Evolutionary conservation across 1,284 basidiomycete genomes (phyloP).

Genomic region (Exobasidium cylindrosporum): DNA sequence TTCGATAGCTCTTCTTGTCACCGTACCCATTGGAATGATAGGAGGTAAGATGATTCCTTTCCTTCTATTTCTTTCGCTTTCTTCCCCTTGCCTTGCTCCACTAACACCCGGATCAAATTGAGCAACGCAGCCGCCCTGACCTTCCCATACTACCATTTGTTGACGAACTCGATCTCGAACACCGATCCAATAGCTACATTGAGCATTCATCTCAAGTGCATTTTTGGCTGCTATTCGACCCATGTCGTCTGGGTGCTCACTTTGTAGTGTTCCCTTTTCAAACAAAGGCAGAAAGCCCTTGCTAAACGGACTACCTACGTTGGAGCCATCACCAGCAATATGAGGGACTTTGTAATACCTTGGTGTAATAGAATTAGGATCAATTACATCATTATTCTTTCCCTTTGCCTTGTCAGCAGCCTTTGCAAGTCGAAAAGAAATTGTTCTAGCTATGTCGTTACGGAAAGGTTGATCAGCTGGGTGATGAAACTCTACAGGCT

Average conservation of each 20-base stretch:
- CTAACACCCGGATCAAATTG: slow-evolving; percentile 26
- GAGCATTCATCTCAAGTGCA: slow-evolving; percentile 86
- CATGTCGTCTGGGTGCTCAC: slow-evolving; percentile 51
- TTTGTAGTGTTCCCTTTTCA: slow-evolving; percentile 66
- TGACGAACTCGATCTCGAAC: slow-evolving; percentile 85
- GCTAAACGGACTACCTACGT: slow-evolving; percentile 85
- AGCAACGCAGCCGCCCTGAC: slow-evolving; percentile 58
- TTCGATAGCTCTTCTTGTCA: slow-evolving; percentile 94
- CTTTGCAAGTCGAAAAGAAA: neutral
- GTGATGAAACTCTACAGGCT: slow-evolving; percentile 32
- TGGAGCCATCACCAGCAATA: slow-evolving; percentile 87
- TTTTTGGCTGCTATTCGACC: slow-evolving; percentile 73
- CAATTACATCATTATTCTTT: slow-evolving; percentile 13
- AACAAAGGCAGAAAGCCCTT: slow-evolving; percentile 87
- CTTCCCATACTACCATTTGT: slow-evolving; percentile 89
- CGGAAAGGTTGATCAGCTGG: slow-evolving; percentile 29
- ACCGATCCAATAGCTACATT: slow-evolving; percentile 97
- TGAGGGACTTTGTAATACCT: slow-evolving; percentile 89
- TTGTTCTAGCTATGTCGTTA: slow-evolving; percentile 8
- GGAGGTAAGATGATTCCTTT: slow-evolving; percentile 92
- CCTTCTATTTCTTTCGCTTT: slow-evolving; percentile 58
- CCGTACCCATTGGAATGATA: slow-evolving; percentile 96
- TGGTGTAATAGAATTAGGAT: neutral
- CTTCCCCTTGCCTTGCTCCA: slow-evolving; percentile 25
- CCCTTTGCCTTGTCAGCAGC: slow-evolving; percentile 16